Evolutionary conservation across 129 eudicot genomes (phyloP).

Genomic region (Pseudognaphalium luteoalbum): DNA sequence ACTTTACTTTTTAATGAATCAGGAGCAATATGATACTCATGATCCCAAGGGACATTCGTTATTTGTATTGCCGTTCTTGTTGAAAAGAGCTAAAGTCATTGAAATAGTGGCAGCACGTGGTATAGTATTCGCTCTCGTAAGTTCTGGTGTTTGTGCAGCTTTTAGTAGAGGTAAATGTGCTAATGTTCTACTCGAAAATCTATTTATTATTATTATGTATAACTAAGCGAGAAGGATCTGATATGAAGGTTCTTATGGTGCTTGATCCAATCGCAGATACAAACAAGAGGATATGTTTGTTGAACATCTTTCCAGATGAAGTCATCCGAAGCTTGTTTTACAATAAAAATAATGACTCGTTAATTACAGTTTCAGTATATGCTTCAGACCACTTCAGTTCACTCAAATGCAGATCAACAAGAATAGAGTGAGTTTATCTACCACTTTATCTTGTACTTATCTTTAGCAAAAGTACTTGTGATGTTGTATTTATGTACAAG

Average conservation of each 20-base stretch:
- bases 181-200: neutral
- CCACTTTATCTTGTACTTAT: neutral
- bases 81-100: constrained; percentile 65
- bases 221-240: neutral
- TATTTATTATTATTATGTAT: neutral
- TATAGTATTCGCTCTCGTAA: constrained; percentile 74
- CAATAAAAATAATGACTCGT: constrained; percentile 75
- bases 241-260: neutral
- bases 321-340: constrained; percentile 85
- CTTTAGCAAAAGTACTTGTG: neutral
- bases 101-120: constrained; percentile 84
- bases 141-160: constrained; percentile 83
- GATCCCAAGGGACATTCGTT: constrained; percentile 66
- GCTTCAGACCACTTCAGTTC: constrained; percentile 84
- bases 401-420: constrained; percentile 84
- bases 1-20: constrained; percentile 15
- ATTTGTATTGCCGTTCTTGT: constrained; percentile 55
- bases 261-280: constrained; percentile 52
- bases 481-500: neutral
- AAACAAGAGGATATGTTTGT: constrained; percentile 70
- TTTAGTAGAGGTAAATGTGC: constrained; percentile 59
- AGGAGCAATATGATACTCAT: constrained; percentile 62
- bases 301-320: constrained; percentile 78
- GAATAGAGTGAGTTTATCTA: constrained; percentile 60
- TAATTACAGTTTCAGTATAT: constrained; percentile 82